Evolutionary conservation across 2,329 filamentous ascomycete genomes (phyloP), one percentile per base, ranked within the genome.

Genomic region (Cladosporium sp.): DNA sequence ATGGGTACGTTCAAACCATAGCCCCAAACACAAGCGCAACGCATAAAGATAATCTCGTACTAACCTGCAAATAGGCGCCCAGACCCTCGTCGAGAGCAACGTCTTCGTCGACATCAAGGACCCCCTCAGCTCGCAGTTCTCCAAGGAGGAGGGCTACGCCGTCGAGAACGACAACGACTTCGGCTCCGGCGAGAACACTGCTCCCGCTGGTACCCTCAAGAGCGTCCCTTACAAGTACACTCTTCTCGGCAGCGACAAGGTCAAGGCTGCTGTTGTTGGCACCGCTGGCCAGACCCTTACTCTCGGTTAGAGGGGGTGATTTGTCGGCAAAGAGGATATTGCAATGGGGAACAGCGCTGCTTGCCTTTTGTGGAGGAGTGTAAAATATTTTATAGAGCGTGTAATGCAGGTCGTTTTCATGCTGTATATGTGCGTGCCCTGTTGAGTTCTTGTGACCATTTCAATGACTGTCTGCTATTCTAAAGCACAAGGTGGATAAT

Each of bases 41-140:
- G 3, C 23, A 26, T 26, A 26, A 26, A 8, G 31, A 31, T 5
- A 18, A 53, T n/a, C 50, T 2, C 26, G 10, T 31, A 14, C 50
- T 53, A n/a, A 53, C 28, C 3, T 21, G 26, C 21, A 18, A 55
- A 53, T 10, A 55, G 52, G 78, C 53, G 80, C 80, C 0, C 76
- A 81, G 71, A 69, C 79, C 8, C 78, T 81, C 26, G 79, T 81
- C 18, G 75, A 82, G 73, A 76, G 76, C 71, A 79, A 78, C 61
- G 78, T 76, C 55, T 80, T 79, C 65, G 69, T 69, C 31, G 68
- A 66, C 44, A 57, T 71, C 55, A 75, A 74, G 68, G 76, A 77
- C 70, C 69, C 78, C 3, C 69, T 81, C 7, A 76, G 76, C 70
- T 72, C 69, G 44, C 73, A 70, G 18, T 75, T 75, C 58, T 68